Evolutionary conservation across 2,329 filamentous ascomycete species (phyloP), one percentile per base, ranked within the genome.

Genomic region (Chalaropsis ovoidea): DNA sequence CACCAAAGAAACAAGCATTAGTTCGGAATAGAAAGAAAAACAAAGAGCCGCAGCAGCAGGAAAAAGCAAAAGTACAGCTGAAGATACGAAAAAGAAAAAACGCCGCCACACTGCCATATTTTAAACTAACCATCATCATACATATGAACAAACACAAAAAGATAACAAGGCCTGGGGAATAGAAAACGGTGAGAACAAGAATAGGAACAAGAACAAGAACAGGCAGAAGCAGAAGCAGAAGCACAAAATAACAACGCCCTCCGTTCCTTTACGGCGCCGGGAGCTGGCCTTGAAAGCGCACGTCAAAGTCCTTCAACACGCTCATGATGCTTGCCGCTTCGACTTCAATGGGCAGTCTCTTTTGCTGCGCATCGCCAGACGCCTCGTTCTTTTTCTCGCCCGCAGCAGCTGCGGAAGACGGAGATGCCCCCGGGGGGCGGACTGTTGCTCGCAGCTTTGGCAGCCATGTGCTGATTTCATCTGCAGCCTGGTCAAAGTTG

Each of bases 281-380:
- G 17, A 43, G 47, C 35, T 65, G 61, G 11, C 66, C 66, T 45
- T 67, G 85, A 73, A 92, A 92, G 64, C 88, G 78, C 62, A 89
- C 80, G 71, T 92, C 88, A 75, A 92, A 92, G 69, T 88, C 86
- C 74, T 88, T 89, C 67, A 92, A 76, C n/a, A 91, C 88, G 52
- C 86, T 87, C 88, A 92, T 91, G 65, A 92, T 90, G 73, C 88
- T 91, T 0, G 88, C 88, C 6, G 88, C 87, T 75, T 92, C 88
- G 17, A 92, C 87, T 73, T 92, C 88, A 70, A 91, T 85, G 0
- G 88, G 85, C 52, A 81, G 80, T 65, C 78, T 78, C 11, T 62
- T 75, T 70, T 65, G 70, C 66, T 65, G 67, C 67, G 61, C 67
- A 62, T 63, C 68, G 49, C 43, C 68, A 31, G 31, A 60, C 17